Conservation (phyloP, 1,139 yeast species). For the Yamadazyma taylorii region DNA sequence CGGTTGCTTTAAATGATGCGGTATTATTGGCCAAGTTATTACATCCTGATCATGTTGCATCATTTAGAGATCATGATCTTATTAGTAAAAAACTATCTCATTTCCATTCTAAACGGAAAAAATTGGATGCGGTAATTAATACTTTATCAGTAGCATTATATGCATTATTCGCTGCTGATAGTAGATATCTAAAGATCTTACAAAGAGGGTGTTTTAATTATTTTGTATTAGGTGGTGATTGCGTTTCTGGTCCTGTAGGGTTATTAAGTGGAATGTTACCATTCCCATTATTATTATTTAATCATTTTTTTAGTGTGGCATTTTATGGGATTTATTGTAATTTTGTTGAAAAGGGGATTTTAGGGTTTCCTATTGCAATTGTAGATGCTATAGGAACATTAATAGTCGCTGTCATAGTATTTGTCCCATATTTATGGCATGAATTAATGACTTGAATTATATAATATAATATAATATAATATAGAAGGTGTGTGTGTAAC, state of each 20-base stretch:
- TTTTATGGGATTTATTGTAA: slow-evolving; percentile 76
- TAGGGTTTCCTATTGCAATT: slow-evolving; percentile 72
- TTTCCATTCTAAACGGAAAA: slow-evolving; percentile 79
- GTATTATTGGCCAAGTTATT: slow-evolving; percentile 62
- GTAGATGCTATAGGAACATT: slow-evolving; percentile 68
- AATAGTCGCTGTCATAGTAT: slow-evolving; percentile 72
- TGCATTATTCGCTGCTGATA: slow-evolving; percentile 86
- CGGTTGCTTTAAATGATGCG: slow-evolving; percentile 92
- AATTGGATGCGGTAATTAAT: slow-evolving; percentile 79
- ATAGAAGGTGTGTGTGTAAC: too few relatives aligned
- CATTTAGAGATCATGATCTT: slow-evolving; percentile 55
- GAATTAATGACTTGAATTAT: slow-evolving; percentile 31
- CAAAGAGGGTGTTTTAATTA: slow-evolving; percentile 90
- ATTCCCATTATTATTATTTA: slow-evolving; percentile 68
- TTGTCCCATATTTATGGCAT: slow-evolving; percentile 69
- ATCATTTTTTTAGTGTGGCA: slow-evolving; percentile 89
- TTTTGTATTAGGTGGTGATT: slow-evolving; percentile 80
- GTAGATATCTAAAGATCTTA: slow-evolving; percentile 58
- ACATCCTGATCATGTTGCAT: slow-evolving; percentile 55
- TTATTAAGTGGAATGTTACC: slow-evolving; percentile 82
- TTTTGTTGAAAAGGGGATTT: slow-evolving; percentile 60
- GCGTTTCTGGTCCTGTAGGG: slow-evolving; percentile 77
- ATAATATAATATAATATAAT: too few relatives aligned
- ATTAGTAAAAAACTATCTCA: slow-evolving; percentile 56
- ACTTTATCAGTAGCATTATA: slow-evolving; percentile 89